Conservation (phyloP, 371 early-diverging fungal species). For the Actinomucor elegans region DNA sequence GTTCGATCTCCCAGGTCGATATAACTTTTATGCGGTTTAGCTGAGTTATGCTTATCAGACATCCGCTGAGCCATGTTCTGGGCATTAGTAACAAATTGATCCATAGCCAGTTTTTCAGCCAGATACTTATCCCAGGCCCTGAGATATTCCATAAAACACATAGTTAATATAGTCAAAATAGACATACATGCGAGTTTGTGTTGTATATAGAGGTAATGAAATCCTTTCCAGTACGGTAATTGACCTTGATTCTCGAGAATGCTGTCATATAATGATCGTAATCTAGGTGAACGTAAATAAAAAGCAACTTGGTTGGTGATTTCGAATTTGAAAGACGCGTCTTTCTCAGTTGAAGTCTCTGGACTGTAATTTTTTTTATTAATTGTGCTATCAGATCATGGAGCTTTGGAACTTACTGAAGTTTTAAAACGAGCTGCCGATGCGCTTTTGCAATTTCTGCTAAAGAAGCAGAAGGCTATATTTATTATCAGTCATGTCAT, state of each 20-base stretch:
- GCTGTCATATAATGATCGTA: slow-evolving; percentile 8
- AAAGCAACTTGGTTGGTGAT: slow-evolving; percentile 11
- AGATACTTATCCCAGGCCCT: slow-evolving; percentile 15
- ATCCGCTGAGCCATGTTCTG: slow-evolving; percentile 17
- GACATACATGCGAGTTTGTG: slow-evolving; percentile 10
- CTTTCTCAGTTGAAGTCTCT: background rate
- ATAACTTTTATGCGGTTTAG: slow-evolving; percentile 17
- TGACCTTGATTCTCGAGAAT: background rate
- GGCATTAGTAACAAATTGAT: slow-evolving; percentile 21
- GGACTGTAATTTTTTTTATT: no score
- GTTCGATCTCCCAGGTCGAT: slow-evolving; percentile 20
- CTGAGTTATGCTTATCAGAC: slow-evolving; percentile 11
- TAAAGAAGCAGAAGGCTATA: background rate
- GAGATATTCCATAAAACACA: slow-evolving; percentile 11
- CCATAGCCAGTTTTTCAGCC: slow-evolving; percentile 6
- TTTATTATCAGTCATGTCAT: no score
- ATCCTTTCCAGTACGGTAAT: slow-evolving; percentile 14
- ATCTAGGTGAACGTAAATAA: slow-evolving; percentile 3
- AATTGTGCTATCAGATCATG: no score
- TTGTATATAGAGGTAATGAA: slow-evolving; percentile 6
- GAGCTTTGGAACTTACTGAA: slow-evolving; percentile 16
- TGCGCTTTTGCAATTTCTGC: slow-evolving; percentile 16
- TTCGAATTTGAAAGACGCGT: slow-evolving; percentile 4
- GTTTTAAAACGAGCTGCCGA: slow-evolving; percentile 13
- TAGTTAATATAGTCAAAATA: background rate